Conservation (phyloP, 345 rosid species). For the Cardamine occulta region DNA sequence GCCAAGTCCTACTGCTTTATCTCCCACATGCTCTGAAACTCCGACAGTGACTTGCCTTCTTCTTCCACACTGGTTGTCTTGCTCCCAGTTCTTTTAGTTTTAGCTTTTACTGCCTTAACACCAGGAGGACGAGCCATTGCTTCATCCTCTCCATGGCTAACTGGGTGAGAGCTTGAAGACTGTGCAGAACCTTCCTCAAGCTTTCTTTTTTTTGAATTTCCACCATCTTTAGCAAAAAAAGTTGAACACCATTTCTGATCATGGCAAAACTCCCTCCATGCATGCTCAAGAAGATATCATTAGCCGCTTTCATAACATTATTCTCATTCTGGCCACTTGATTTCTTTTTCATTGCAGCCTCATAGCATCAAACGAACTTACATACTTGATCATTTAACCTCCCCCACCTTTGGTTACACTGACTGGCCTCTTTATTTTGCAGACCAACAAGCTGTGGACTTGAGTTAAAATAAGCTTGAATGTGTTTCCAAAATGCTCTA, state of each 20-base stretch:
- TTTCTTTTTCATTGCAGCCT: no score
- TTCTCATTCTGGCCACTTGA: no score
- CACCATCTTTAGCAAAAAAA: no score
- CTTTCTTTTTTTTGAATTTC: not conserved
- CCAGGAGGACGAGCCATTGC: not conserved
- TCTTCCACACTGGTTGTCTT: not conserved
- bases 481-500: no score
- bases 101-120: not conserved
- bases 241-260: not conserved
- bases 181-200: not conserved
- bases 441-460: no score
- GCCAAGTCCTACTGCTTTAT: no score
- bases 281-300: not conserved
- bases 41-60: not conserved
- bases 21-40: not conserved
- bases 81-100: not conserved
- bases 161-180: no score
- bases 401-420: no score
- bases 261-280: not conserved
- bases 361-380: no score
- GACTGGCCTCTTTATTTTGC: no score
- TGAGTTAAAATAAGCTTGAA: no score
- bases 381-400: no score
- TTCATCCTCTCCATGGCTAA: not conserved
- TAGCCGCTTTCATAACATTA: not conserved